Evolutionary conservation across 2,329 filamentous ascomycete genomes (phyloP).

Genomic region (Claviceps cyperi): DNA sequence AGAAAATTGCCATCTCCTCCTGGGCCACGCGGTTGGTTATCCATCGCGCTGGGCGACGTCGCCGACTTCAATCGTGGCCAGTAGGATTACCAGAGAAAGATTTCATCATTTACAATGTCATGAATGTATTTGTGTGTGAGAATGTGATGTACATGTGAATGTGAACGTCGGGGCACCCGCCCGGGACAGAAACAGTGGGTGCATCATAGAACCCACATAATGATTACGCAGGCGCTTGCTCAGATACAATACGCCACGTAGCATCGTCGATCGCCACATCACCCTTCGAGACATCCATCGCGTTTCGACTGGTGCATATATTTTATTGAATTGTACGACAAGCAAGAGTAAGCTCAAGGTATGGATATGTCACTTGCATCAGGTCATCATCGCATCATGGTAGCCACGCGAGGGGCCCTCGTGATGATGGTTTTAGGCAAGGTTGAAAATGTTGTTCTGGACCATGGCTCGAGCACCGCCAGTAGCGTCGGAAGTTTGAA

Average conservation of each 20-base stretch:
- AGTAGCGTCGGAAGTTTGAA: constrained; percentile 23
- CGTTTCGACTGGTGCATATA: neutral
- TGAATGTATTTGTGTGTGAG: neutral
- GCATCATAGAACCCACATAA: neutral
- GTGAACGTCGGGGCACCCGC: neutral
- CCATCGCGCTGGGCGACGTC: constrained; percentile 12
- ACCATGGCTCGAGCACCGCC: constrained; percentile 39
- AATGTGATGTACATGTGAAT: neutral
- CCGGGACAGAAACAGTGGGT: neutral
- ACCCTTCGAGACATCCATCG: neutral
- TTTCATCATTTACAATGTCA: constrained; percentile 18
- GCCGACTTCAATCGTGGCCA: constrained; percentile 13
- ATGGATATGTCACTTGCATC: constrained; percentile 42
- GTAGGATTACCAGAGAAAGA: constrained; percentile 31
- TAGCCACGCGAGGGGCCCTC: constrained; percentile 49
- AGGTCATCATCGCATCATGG: constrained; percentile 58
- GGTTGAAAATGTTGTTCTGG: constrained; percentile 41
- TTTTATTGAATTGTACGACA: neutral
- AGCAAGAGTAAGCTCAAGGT: neutral
- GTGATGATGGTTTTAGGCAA: constrained; percentile 56
- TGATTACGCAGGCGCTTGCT: neutral
- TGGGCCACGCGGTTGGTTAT: constrained; percentile 15
- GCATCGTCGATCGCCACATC: neutral
- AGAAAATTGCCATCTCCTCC: constrained; percentile 12
- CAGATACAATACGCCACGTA: neutral